Conservation (phyloP, 139 green algal genomes). For the Ettlia oleoabundans region DNA sequence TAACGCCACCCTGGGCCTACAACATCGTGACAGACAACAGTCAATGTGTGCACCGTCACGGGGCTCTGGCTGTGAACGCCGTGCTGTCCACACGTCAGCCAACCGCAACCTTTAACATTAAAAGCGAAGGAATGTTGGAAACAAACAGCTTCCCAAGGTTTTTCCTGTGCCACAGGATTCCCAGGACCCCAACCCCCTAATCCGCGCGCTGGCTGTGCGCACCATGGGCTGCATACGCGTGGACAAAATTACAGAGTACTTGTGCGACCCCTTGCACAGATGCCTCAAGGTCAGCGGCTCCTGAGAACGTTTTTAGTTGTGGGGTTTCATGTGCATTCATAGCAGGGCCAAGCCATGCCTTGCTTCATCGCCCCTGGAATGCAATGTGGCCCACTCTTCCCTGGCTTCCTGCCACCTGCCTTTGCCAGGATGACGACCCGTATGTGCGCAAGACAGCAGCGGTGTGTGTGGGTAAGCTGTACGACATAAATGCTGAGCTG, state of each 20-base stretch:
- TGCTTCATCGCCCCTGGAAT: too few relatives aligned
- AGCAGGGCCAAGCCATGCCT: too few relatives aligned
- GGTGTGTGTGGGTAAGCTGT: constrained; percentile 98
- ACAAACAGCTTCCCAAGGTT: background rate
- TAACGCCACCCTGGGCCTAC: too few relatives aligned
- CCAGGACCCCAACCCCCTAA: constrained; percentile 97
- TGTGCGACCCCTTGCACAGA: constrained; percentile 93
- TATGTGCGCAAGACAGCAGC: constrained; percentile 99
- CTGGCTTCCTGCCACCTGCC: too few relatives aligned
- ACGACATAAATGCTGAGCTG: constrained; percentile 96
- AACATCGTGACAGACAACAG: too few relatives aligned
- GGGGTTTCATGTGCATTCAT: too few relatives aligned
- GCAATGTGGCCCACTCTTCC: too few relatives aligned
- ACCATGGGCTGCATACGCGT: constrained; percentile 99
- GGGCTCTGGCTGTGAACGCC: background rate
- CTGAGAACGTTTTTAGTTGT: too few relatives aligned
- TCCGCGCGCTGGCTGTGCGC: constrained; percentile 95
- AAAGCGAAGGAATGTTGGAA: too few relatives aligned
- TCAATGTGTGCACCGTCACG: too few relatives aligned
- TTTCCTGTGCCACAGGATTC: constrained; percentile 79
- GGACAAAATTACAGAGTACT: constrained; percentile 99
- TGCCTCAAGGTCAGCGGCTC: constrained; percentile 32
- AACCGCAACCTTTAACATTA: too few relatives aligned
- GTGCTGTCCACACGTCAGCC: too few relatives aligned
- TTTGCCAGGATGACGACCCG: constrained; percentile 82